Base-by-base conservation (phyloP, 352 stramenopile genomes). In the Pseudoperonospora humuli region DNA sequence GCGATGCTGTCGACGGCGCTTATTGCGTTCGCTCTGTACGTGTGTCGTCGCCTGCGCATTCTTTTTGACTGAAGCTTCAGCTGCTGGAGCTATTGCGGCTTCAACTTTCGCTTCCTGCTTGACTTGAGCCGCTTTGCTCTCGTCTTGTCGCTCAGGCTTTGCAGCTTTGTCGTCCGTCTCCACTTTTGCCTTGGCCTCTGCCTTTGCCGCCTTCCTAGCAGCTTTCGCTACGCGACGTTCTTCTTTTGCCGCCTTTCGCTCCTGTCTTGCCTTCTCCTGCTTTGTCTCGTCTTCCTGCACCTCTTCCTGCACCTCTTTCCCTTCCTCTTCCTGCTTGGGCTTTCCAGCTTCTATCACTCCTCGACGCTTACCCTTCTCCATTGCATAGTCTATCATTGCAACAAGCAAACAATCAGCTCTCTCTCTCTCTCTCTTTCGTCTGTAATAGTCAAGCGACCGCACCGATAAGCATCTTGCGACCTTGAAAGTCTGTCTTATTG, bases 391-490 rank as follows among this genome's bases (percentile, higher is more conserved):
- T 86, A 34, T 7, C 26, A 29, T 6, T 2, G 11, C n/a, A 42
- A 15, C 8, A 35, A 39, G 28, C 20, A 29, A 46, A 32, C 13
- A 47, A 18, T 36, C 14, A 60, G 25, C 15, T 51, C 8, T 26
- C 6, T 7, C 5, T 24, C 15, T 21, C 13, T 20, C 8, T 28
- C 21, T n/a, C 7, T 15, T 14, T 29, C 10, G 13, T 6, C 7
- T 21, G 6, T 7, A 28, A 27, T n/a, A 42, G 34, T 3, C n/a
- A 39, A 14, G 9, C 13, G 10, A 23, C 69, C 72, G 41, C 43
- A 92, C 80, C 80, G 34, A 92, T 71, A 29, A 71, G 67, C 72
- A 93, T 86, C 53, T 82, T 81, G 24, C 80, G 77, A 21, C 80
- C 80, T 39, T 81, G 65, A 39, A 89, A 83, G 20, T 88, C 74